These are phyloP conservation scores for Lavandula angustifolia DNA, from an alignment of 257 asterid genomes.

Conservation along the genomic window DNA sequence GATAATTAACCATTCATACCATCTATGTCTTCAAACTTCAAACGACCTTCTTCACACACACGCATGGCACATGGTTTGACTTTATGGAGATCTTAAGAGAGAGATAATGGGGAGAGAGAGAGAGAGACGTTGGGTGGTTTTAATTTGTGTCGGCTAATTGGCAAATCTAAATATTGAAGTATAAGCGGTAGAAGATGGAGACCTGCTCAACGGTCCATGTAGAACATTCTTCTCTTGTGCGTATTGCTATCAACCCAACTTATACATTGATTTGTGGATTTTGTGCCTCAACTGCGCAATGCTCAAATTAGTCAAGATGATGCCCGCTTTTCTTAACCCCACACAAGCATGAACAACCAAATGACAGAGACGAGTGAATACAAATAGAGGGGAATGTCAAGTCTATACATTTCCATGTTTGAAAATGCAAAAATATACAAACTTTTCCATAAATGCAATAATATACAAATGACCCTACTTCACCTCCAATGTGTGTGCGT, in stretches of 20 bases:
- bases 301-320: not conserved
- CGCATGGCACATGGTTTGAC: not conserved
- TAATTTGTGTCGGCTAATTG: too few relatives aligned
- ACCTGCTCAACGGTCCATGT: not conserved
- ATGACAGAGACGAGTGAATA: too few relatives aligned
- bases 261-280: not conserved
- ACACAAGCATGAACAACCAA: not conserved
- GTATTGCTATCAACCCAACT: not conserved
- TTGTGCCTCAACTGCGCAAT: not conserved
- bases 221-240: not conserved
- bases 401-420: too few relatives aligned
- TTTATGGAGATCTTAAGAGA: not conserved
- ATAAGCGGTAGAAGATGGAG: not conserved
- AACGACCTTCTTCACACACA: too few relatives aligned
- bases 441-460: too few relatives aligned
- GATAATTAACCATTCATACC: constrained; percentile 11
- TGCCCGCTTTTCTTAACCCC: not conserved
- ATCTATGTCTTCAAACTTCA: too few relatives aligned
- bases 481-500: too few relatives aligned
- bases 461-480: too few relatives aligned
- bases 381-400: too few relatives aligned
- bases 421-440: too few relatives aligned
- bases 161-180: too few relatives aligned
- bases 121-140: too few relatives aligned
- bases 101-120: not conserved